A percentile compares a stretch with the other conserved stretches of the same genome.
Conservation (phyloP, 176 grass and related monocot species). For the Phyllostachys edulis region DNA sequence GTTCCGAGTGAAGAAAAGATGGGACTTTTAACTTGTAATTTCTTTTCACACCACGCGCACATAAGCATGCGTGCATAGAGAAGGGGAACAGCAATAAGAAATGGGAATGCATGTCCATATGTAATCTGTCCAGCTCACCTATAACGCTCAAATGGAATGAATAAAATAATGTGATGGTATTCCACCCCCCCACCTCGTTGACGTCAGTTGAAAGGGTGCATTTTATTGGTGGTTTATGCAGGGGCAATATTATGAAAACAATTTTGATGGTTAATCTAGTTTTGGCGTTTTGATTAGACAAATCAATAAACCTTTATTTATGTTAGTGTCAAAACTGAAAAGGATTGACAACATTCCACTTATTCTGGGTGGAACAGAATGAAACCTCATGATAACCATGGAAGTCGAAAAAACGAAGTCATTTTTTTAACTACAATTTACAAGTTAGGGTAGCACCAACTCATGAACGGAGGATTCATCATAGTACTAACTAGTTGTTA, state of each 20-base stretch:
- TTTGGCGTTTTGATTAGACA: not conserved
- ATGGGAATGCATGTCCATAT: constrained; percentile 8
- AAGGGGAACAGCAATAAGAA: constrained; percentile 20
- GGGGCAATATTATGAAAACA: not conserved
- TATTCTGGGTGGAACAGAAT: not conserved
- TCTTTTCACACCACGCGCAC: not conserved
- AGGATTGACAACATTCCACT: not conserved
- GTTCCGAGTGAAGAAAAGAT: constrained; percentile 94
- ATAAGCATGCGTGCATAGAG: not conserved
- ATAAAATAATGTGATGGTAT: not conserved
- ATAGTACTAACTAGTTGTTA: not conserved
- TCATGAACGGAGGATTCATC: not conserved
- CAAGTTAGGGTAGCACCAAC: not conserved
- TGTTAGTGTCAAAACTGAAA: not conserved
- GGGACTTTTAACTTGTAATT: constrained; percentile 64
- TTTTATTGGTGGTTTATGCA: not conserved
- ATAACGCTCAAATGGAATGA: not conserved
- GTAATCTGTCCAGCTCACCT: not conserved
- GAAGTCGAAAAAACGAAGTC: not conserved
- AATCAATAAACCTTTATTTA: not conserved
- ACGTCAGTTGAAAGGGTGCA: not conserved
- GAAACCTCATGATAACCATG: not conserved
- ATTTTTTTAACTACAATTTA: not conserved
- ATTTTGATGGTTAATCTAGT: not conserved
- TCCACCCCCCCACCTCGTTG: not conserved